Evolutionary conservation across 805 yeast species (phyloP).

Genomic region (Starmerella potacharoeniae): DNA sequence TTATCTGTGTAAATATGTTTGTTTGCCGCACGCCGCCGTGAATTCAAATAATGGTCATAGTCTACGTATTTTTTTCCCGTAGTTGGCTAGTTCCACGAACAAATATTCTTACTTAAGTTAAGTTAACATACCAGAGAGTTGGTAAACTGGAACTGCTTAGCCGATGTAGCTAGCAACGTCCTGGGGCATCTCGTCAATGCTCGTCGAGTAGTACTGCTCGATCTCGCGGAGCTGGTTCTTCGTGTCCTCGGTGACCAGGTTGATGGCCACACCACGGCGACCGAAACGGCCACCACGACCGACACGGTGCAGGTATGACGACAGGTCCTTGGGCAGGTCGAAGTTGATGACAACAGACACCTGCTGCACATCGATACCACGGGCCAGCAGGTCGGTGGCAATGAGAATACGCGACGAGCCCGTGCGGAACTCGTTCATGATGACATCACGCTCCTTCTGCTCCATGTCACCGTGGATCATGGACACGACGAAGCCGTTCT

Average conservation of each 20-base stretch:
- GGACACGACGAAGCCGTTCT: constrained; percentile 78
- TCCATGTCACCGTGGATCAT: constrained; percentile 95
- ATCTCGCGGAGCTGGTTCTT: constrained; percentile 65
- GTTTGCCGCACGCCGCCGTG: too few species aligned
- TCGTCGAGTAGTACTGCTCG: constrained; percentile 80
- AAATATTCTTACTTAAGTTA: neutral
- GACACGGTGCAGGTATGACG: constrained; percentile 92
- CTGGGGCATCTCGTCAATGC: constrained; percentile 87
- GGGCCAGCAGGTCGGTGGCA: constrained; percentile 90
- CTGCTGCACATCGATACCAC: constrained; percentile 97
- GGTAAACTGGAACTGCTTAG: constrained; percentile 4
- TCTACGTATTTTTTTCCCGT: neutral
- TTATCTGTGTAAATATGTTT: too few species aligned
- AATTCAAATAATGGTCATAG: neutral
- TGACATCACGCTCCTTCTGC: constrained; percentile 84
- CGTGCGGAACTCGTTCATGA: constrained; percentile 91
- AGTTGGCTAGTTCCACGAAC: neutral
- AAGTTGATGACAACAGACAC: constrained; percentile 89
- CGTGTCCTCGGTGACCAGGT: constrained; percentile 78
- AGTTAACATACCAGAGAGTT: neutral
- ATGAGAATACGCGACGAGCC: constrained; percentile 89
- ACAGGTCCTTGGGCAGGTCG: constrained; percentile 81
- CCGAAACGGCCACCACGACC: constrained; percentile 99
- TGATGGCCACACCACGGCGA: constrained; percentile 95
- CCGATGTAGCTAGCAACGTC: constrained; percentile 30